A percentile compares a stretch with the other conserved stretches of the same genome.
Conservation (phyloP, 441 rosid genomes). For the Arabidopsis lyrata region DNA sequence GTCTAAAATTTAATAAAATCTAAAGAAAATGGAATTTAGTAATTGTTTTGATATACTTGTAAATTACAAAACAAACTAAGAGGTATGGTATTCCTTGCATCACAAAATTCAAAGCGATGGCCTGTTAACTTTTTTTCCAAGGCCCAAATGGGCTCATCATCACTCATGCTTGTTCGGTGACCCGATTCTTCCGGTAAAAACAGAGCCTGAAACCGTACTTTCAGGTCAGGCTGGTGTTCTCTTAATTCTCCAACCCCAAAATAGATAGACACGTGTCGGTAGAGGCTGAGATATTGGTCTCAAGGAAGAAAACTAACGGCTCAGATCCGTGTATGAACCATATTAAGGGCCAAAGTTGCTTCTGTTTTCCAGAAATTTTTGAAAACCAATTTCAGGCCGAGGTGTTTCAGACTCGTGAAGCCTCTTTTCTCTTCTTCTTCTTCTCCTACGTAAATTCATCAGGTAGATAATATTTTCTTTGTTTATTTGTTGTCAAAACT, state of each 20-base stretch:
- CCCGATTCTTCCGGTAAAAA: constrained; percentile 30
- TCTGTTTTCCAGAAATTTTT: constrained; percentile 23
- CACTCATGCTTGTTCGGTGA: constrained; percentile 10
- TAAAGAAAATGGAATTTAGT: neutral
- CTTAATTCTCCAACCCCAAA: constrained; percentile 8
- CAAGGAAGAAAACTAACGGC: constrained; percentile 33
- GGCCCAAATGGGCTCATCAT: neutral
- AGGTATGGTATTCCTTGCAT: neutral
- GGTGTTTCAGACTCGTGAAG: neutral
- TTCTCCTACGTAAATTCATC: constrained; percentile 25
- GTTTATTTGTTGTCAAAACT: neutral
- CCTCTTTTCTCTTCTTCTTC: constrained; percentile 32
- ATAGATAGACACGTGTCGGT: constrained; percentile 36
- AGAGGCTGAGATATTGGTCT: constrained; percentile 34
- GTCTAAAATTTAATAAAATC: neutral
- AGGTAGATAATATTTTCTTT: constrained; percentile 22
- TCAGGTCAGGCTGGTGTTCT: neutral
- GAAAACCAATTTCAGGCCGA: constrained; percentile 22
- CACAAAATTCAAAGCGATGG: neutral
- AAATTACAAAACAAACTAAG: neutral
- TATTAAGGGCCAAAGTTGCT: constrained; percentile 34
- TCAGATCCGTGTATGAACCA: constrained; percentile 22
- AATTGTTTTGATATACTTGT: neutral
- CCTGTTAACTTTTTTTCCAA: neutral
- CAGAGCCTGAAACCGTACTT: neutral